Conservation (phyloP, 768 basidiomycete species). For the Russula virescens region DNA sequence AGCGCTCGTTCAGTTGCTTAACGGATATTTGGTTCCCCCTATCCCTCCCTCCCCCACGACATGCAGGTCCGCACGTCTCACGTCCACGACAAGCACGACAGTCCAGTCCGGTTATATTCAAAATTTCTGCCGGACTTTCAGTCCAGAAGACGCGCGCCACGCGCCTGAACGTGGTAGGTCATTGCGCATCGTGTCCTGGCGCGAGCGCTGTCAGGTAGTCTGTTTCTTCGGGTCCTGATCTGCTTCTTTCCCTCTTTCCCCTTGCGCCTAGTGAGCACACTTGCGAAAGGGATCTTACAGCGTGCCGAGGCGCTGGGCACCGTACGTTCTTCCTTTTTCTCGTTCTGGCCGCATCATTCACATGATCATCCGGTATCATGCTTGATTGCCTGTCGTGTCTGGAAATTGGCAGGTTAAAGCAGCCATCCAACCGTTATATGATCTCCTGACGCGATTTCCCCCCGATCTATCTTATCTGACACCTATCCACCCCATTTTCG, state of each 20-base stretch:
- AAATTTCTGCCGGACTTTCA: constrained; percentile 58
- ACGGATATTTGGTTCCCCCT: neutral
- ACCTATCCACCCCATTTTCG: constrained; percentile 61
- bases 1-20: neutral
- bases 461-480: constrained; percentile 56
- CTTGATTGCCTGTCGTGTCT: neutral
- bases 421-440: constrained; percentile 53
- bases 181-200: constrained; percentile 4
- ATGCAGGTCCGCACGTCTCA: constrained; percentile 18
- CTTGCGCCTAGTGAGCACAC: constrained; percentile 46
- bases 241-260: neutral
- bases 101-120: constrained; percentile 30
- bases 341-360: constrained; percentile 1
- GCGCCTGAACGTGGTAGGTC: constrained; percentile 64
- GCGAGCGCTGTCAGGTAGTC: neutral
- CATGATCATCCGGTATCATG: neutral
- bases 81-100: neutral
- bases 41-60: too few species aligned
- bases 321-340: constrained; percentile 35
- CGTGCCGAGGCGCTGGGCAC: constrained; percentile 45
- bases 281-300: constrained; percentile 59
- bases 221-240: neutral
- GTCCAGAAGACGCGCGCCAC: constrained; percentile 54
- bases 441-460: constrained; percentile 59
- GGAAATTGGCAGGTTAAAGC: constrained; percentile 33